A percentile compares a stretch with the other conserved stretches of the same genome.
Evolutionary conservation across 371 early-diverging fungal species (phyloP).

Genomic region (Mucor plumbeus): DNA sequence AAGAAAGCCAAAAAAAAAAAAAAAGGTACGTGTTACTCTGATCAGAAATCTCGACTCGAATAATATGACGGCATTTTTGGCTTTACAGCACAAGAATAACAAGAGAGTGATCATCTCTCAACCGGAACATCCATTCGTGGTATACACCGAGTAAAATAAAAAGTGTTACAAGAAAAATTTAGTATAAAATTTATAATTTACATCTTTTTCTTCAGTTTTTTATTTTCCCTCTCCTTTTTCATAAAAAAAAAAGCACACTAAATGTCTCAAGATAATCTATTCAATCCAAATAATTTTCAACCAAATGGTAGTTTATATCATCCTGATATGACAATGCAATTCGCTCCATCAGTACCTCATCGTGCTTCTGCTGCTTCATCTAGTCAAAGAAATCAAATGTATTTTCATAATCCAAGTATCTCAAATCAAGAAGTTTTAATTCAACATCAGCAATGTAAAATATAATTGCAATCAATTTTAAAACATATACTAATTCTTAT

Average conservation of each 20-base stretch:
- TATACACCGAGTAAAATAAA: slow-evolving; percentile 3
- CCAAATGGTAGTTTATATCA: slow-evolving; percentile 17
- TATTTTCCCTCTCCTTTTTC: slow-evolving; percentile 1
- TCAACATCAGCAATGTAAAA: slow-evolving; percentile 25
- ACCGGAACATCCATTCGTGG: slow-evolving; percentile 12
- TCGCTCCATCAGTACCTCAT: slow-evolving; percentile 34
- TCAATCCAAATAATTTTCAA: slow-evolving; percentile 14
- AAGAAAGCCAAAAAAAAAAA: background rate
- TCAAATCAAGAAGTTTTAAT: slow-evolving; percentile 17
- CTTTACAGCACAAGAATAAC: background rate
- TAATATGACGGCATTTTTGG: slow-evolving; percentile 15
- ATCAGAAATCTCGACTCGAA: slow-evolving; percentile 11
- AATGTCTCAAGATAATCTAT: slow-evolving; percentile 31
- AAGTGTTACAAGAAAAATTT: slow-evolving; percentile 1
- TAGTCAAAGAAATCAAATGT: slow-evolving; percentile 8
- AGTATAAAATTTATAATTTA: slow-evolving; percentile 3
- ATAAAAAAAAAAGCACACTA: background rate
- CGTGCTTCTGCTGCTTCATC: slow-evolving; percentile 4
- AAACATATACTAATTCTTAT: background rate
- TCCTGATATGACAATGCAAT: slow-evolving; percentile 27
- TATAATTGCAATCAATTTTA: background rate
- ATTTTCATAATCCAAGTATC: background rate
- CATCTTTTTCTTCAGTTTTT: slow-evolving; percentile 8
- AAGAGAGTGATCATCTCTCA: slow-evolving; percentile 4
- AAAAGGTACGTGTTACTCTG: background rate